Base-by-base conservation (phyloP, 1,284 basidiomycete species). In the Cutaneotrichosporon dermatis region DNA sequence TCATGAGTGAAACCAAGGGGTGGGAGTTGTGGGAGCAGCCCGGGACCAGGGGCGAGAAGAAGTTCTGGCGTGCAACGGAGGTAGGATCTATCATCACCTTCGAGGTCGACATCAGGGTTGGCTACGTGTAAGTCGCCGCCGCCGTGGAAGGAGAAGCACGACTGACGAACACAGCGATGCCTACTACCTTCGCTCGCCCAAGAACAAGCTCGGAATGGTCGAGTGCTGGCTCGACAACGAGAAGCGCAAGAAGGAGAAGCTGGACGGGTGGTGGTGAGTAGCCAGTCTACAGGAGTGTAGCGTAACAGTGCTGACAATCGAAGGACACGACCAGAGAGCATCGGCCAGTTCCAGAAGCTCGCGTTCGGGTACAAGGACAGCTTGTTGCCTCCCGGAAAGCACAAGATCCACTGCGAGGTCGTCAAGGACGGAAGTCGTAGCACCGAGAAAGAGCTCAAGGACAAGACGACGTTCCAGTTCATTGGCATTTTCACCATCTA, bases 211-310 rank as follows among this genome's bases (percentile, higher is more conserved):
- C 40, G 75, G 75, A 1, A 69, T 62, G 9, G 65, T 74, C 25
- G 65, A 70, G 49, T 77, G 75, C 48, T 76, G 74, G 74, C 66
- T 68, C 43, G 74, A 71, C 48, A 67, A 69, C 4, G 70, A 69
- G 45, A 59, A 25, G 53, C 53, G 69, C 15, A 54, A 61, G 34
- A 51, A 58, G 4, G 70, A 70, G 5, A 64, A 61, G 43, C 61
- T 73, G 1, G 68, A 65, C 13, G 75, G 74, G 4, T 76, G 61
- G 51, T 77, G 75, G 75, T 39, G 6, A 51, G 49, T 51, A 9
- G 25, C 25, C 25, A 25, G 25, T 25, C 25, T 25, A 25, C 25
- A 25, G 9, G 13, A 9, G 13, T n/a, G 8, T 25, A 25, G 25
- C 25, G 25, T 25, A 25, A 25, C 25, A 12, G 34, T 39, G 35